Base-by-base conservation (phyloP, 2,329 filamentous ascomycete species). In the Neurospora sp. region DNA sequence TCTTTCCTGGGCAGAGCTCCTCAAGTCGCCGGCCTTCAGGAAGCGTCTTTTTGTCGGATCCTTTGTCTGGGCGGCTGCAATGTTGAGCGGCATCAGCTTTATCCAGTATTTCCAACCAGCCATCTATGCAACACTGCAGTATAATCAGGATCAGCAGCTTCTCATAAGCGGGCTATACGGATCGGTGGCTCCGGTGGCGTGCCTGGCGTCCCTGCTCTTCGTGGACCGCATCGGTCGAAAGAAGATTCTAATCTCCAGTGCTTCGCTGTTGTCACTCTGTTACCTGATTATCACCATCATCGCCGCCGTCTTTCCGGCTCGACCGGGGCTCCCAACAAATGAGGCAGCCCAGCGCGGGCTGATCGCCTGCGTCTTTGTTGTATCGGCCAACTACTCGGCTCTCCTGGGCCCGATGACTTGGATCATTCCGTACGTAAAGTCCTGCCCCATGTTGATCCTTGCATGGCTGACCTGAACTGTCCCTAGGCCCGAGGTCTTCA, bases 31-130 rank as follows among this genome's bases (percentile, higher is more conserved):
- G 0, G 71, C 79, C 0, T 81, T 81, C 69, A 73, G 80, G 66
- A 80, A 76, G 37, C 73, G 80, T 0, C 75, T 82, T 1, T 82
- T 82, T 46, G 79, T 82, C 0, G 80, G 80, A 0, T 77, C 77
- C 0, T 82, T 82, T 15, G 80, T 82, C 0, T 82, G 80, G 80
- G 80, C 79, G 1, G 80, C 80, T 0, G 80, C 80, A 2, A 82
- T 82, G 80, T 39, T 82, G 1, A 80, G 79, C 0, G 80, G 80
- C 0, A 82, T 82, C 40, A 80, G 79, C 0, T 82, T 82, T n/a
- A 80, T 82, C 1, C 80, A 82, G 71, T 82, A 82, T 39, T 82
- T 79, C 68, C 80, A 82, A 71, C 81, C 80, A 0, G 79, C 80
- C 4, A 82, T 82, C 67, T 82, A 82, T 66, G 79, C 80, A 0